Base-by-base conservation (phyloP, 306 rosid genomes). In the Dryas octopetala region DNA sequence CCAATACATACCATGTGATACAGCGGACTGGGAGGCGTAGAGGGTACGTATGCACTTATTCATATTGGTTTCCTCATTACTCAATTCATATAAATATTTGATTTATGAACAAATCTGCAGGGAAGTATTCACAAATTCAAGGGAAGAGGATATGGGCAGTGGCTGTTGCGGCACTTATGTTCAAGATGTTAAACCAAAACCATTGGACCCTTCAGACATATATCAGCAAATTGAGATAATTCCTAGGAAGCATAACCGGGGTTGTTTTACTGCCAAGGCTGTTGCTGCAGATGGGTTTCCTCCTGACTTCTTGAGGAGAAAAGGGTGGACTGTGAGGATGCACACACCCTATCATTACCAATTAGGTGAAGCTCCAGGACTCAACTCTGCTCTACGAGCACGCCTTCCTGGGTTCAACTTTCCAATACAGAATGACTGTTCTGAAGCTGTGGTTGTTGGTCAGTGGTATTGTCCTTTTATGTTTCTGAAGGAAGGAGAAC, bases 391-490 rank as follows among this genome's bases (percentile, higher is more conserved):
- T 2, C 84, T 91, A 6, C 85, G 93, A 2, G 59, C 79, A 3
- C 54, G 58, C 38, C 78, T 74, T 70, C 91, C 93, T 0, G 74
- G 76, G 2, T 75, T 92, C 62, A 23, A 76, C 19, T 77, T 77
- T 66, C 44, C 89, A 16, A 2, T 80, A 6, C 68, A 54, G 1
- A 43, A 53, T 5, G 41, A 0, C 3, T 70, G 63, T 48, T 83
- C 89, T 5, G 78, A 79, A 19, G n/a, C 76, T 41, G 74, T 86
- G 63, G 79, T 46, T 70, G 88, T 92, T 14, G 98, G 96, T n/a
- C 90, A 84, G 71, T 90, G 96, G 96, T 85, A 92, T 38, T 70
- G 85, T 57, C 98, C 96, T 75, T 86, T 90, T 43, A 72, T 87
- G 81, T 90, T 90, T 58, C 28, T 92, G 51, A 85, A 77, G 81